Percentiles rank a stretch among this genome's conserved stretches.
These are phyloP conservation scores for Entrophospora sp. DNA, from an alignment of 192 early-diverging fungal species.

Conservation along the genomic window DNA sequence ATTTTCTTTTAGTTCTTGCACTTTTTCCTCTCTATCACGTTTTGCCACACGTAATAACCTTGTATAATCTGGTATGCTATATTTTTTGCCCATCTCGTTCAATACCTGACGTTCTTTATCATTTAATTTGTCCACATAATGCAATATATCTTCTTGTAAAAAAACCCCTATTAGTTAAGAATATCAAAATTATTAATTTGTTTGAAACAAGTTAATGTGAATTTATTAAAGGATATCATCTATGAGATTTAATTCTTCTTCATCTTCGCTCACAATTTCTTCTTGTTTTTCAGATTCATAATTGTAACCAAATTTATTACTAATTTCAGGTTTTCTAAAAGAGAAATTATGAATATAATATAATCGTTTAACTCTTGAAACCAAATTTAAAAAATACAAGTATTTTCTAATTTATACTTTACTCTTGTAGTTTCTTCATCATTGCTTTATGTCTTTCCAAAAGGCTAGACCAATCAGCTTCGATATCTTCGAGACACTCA, in stretches of 20 bases:
- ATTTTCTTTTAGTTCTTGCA: slow-evolving; percentile 20
- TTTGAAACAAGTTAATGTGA: not conserved
- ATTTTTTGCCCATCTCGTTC: slow-evolving; percentile 36
- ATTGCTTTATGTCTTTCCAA: slow-evolving; percentile 34
- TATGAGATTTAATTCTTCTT: slow-evolving; percentile 29
- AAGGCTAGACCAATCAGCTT: slow-evolving; percentile 48
- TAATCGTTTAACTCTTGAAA: too few species aligned
- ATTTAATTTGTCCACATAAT: slow-evolving; percentile 33
- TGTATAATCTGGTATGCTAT: slow-evolving; percentile 34
- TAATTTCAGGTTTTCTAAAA: slow-evolving; percentile 19
- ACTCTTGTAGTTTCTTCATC: slow-evolving; percentile 25
- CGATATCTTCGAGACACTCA: slow-evolving; percentile 31
- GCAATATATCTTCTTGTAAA: slow-evolving; percentile 31
- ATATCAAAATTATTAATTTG: too few species aligned
- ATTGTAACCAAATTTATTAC: slow-evolving; percentile 23
- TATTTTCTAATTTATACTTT: slow-evolving; percentile 24
- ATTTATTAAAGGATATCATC: slow-evolving; percentile 32
- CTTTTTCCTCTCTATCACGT: slow-evolving; percentile 28
- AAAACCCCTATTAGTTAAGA: slow-evolving; percentile 17
- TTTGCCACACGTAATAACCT: slow-evolving; percentile 31
- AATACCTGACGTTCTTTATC: slow-evolving; percentile 34
- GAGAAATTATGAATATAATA: not conserved
- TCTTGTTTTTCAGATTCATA: slow-evolving; percentile 23
- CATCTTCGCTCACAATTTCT: slow-evolving; percentile 14
- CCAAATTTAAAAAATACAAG: too few species aligned